Percentiles rank a stretch among this genome's conserved stretches.
Evolutionary conservation across 768 basidiomycete genomes (phyloP).

Genomic region (Strobilomyces dryophilus): DNA sequence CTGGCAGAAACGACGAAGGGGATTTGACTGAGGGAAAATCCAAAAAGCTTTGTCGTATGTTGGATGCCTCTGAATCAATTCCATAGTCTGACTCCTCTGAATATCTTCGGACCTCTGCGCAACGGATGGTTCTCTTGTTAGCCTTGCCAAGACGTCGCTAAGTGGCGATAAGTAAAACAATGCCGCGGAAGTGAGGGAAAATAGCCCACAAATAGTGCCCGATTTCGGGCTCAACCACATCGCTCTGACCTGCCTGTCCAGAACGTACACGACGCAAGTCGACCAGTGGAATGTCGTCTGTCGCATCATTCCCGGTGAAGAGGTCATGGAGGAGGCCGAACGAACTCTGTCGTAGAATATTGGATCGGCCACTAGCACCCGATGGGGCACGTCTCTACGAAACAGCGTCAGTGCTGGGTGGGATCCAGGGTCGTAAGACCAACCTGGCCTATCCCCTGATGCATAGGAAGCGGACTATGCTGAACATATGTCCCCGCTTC

Average conservation of each 20-base stretch:
- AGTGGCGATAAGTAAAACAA: conserved; percentile 3
- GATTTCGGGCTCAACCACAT: conserved; percentile 52
- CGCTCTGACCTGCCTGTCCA: conserved; percentile 27
- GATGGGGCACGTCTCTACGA: conserved; percentile 15
- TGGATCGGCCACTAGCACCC: conserved; percentile 30
- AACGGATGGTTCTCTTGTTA: conserved; percentile 38
- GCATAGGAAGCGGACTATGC: conserved; percentile 42
- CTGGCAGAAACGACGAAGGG: conserved; percentile 73
- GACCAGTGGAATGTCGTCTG: conserved; percentile 56
- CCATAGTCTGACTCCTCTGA: conserved; percentile 66
- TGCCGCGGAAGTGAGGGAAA: background rate
- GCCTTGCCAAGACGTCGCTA: conserved; percentile 66
- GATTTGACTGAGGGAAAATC: conserved; percentile 79
- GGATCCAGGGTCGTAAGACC: conserved; percentile 2
- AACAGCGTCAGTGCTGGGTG: conserved; percentile 11
- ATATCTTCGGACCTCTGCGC: conserved; percentile 58
- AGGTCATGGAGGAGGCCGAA: conserved; percentile 59
- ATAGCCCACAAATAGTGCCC: conserved; percentile 67
- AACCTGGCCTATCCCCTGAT: conserved; percentile 31
- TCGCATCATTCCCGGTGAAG: conserved; percentile 53
- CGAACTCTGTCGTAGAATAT: conserved; percentile 55
- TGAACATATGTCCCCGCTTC: conserved; percentile 75
- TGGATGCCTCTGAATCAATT: conserved; percentile 87
- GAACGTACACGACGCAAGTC: conserved; percentile 42
- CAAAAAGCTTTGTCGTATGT: conserved; percentile 88